These are phyloP conservation scores for Polytrichum formosum DNA, from an alignment of 225 moss, liverwort and hornwort species.

Conservation along the genomic window DNA sequence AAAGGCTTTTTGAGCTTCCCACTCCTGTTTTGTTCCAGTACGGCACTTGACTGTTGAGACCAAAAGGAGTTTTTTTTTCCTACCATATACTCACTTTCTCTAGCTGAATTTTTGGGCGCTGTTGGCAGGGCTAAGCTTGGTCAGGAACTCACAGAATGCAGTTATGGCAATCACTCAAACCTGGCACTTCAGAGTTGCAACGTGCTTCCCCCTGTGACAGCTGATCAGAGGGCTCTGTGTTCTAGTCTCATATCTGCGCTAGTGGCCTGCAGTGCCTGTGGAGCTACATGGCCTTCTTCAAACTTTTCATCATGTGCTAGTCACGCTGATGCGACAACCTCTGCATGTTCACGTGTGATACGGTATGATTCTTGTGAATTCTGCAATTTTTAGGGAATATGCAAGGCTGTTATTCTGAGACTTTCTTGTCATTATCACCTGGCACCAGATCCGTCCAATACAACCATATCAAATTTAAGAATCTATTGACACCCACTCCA, in stretches of 20 bases:
- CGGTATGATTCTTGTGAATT: slow-evolving; percentile 29
- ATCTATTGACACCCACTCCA: too few species aligned
- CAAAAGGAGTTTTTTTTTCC: too few species aligned
- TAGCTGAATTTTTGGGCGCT: not conserved
- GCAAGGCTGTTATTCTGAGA: too few species aligned
- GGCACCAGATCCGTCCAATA: too few species aligned
- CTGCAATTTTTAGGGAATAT: too few species aligned
- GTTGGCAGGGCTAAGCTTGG: slow-evolving; percentile 71
- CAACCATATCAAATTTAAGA: too few species aligned
- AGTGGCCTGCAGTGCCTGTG: slow-evolving; percentile 28
- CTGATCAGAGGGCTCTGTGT: slow-evolving; percentile 52
- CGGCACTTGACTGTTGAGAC: too few species aligned
- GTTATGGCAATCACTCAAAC: slow-evolving; percentile 51
- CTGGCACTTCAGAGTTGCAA: slow-evolving; percentile 70
- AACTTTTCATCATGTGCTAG: slow-evolving; percentile 7
- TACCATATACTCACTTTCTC: too few species aligned
- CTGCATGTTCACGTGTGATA: slow-evolving; percentile 32
- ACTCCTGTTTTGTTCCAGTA: too few species aligned
- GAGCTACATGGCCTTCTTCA: not conserved
- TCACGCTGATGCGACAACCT: slow-evolving; percentile 30
- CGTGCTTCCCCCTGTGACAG: slow-evolving; percentile 28
- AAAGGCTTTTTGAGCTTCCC: too few species aligned
- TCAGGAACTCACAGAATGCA: slow-evolving; percentile 68
- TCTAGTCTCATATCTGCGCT: slow-evolving; percentile 54
- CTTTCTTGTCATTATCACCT: too few species aligned